Base-by-base conservation (phyloP, 768 basidiomycete species). In the Rhodotorula graminis region DNA sequence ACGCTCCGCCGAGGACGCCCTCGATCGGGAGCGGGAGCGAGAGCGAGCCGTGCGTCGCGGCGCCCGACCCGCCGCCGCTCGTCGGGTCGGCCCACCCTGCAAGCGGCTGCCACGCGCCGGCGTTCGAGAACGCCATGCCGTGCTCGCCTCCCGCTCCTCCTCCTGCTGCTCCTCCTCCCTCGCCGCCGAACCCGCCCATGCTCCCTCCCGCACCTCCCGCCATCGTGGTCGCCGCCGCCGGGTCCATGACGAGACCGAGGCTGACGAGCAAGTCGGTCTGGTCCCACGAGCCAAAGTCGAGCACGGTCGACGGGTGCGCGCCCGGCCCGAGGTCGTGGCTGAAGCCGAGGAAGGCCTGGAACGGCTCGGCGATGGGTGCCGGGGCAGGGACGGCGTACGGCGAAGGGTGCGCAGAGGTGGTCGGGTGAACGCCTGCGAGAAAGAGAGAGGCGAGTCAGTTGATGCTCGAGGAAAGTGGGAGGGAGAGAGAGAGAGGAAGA, bases 251-350 rank as follows among this genome's bases (percentile, higher is more conserved):
- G 33, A 74, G 69, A 15, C 73, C 73, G 31, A 74, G 69, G 0
- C 62, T 64, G 47, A 74, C 62, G 50, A 74, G 59, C 3, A 74
- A 40, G 58, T 74, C 73, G 21, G 65, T 61, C n/a, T 74, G 73
- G 31, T 74, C 73, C 73, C 73, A 74, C 29, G 52, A 58, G 31
- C 65, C 66, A 21, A 70, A 70, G 42, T 74, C 73, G 66, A 74
- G 69, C 6, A 74, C 59, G 37, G 68, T 70, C 27, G 61, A 50
- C 2, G 65, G 40, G 5, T 44, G 29, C 19, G 64, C 72, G 12
- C 44, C 4, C 14, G 72, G 72, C 2, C 69, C 72, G 44, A 74
- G 65, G 25, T 67, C 72, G 50, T 42, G 11, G 2, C 68, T 63
- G 58, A 67, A 70, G n/a, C 56, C 29, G 25, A 74, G 65, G 65